Evolutionary conservation across 2,329 filamentous ascomycete species (phyloP), one percentile per base, ranked within the genome.

Genomic region (Penicillium sp.): DNA sequence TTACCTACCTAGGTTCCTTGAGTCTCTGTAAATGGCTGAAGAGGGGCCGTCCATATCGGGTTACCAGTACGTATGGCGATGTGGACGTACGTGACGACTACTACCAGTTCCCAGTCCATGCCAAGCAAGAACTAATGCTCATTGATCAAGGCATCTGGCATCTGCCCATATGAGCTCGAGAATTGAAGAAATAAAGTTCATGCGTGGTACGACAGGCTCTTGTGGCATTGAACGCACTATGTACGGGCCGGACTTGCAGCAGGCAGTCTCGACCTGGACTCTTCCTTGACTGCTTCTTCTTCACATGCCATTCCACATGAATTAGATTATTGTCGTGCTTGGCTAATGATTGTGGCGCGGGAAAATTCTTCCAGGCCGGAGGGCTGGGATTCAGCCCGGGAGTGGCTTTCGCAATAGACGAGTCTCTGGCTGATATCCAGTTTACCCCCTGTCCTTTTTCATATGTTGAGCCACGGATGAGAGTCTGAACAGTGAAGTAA

Each of bases 11-110:
- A 35, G 14, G 39, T 31, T 24, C 44, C 22, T 54, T 33, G 37
- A 39, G 18, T 43, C 54, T n/a, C 39, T 16, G 31, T 39, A 50
- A 22, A 22, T 36, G 43, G 36, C 50, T 60, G 61, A 63, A 60
- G 61, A 65, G 35, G 36, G 36, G n/a, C 16, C 19, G 36, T 57
- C 61, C 35, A 44, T 46, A 64, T 62, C 46, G 56, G 62, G 63
- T n/a, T 60, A 56, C 54, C 37, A 16, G 31, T 47, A 56, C 49
- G 54, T 55, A 60, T 33, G 39, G 24, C 54, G 62, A 64, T 60
- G 39, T 56, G 52, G 59, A 16, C 33, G 27, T 41, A 16, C 33
- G 27, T 41, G 54, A 52, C 35, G 52, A 18, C 14, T 44, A n/a
- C 36, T 37, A 35, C 44, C 31, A 31, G 10, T 31, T 31, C 31